phyloP scores from a whole-genome alignment of 2,329 filamentous ascomycete genomes.

The Cryphonectria naterciae region DNA sequence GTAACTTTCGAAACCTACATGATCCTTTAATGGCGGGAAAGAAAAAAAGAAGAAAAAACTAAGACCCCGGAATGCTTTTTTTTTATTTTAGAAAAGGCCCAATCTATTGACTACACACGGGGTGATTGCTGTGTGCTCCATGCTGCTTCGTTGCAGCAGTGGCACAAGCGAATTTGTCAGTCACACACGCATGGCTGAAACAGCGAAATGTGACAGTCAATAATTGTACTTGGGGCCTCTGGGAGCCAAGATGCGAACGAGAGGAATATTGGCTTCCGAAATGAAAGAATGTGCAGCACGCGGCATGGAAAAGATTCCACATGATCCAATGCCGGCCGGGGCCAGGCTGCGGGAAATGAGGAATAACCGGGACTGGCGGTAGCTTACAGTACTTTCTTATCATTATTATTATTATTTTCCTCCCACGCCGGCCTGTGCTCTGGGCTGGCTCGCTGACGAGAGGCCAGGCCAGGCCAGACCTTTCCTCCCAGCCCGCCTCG shows the following conservation, averaged over 20 bases:
- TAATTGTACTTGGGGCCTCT: neutral
- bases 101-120: neutral
- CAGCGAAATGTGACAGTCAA: neutral
- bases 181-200: neutral
- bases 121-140: neutral
- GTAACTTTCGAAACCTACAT: neutral
- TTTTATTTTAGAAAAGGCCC: neutral
- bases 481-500: neutral
- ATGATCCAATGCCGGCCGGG: neutral
- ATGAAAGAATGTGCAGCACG: neutral
- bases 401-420: neutral
- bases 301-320: neutral
- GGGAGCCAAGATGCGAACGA: neutral
- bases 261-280: neutral
- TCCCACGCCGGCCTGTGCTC: neutral
- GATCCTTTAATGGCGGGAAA: neutral
- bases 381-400: neutral
- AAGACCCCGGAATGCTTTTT: neutral
- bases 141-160: neutral
- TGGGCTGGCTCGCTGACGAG: slow-evolving; percentile 6
- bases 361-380: neutral
- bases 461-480: slow-evolving; percentile 3
- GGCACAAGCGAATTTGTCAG: neutral
- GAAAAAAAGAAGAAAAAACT: neutral
- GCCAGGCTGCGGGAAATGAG: neutral